Evolutionary conservation across 108 stramenopile genomes (phyloP).

Genomic region (Skeletonema costatum): DNA sequence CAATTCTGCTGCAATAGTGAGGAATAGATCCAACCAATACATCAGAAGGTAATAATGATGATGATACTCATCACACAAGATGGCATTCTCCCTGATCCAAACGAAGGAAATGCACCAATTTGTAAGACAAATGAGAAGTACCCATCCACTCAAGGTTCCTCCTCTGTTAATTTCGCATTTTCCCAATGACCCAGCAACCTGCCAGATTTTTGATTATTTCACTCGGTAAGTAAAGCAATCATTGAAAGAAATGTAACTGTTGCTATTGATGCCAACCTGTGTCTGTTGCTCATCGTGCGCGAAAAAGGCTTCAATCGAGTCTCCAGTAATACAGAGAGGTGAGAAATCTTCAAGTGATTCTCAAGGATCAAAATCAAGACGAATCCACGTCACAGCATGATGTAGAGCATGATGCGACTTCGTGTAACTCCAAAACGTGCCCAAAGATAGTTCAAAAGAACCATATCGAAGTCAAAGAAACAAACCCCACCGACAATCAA

Average conservation of each 20-base stretch:
- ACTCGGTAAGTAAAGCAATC: not conserved
- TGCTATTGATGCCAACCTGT: not conserved
- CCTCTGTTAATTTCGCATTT: not conserved
- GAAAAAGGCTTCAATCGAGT: not conserved
- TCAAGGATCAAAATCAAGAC: not conserved
- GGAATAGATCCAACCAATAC: not conserved
- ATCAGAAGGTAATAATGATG: not conserved
- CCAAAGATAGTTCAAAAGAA: not conserved
- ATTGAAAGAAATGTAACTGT: not conserved
- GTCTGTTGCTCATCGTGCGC: not conserved
- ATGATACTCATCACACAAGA: not conserved
- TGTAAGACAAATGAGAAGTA: not conserved
- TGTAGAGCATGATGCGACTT: not conserved
- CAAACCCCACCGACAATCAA: not conserved
- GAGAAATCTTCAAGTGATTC: not conserved
- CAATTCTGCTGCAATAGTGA: not conserved
- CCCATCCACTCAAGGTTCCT: not conserved
- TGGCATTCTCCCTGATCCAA: not conserved
- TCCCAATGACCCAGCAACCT: not conserved
- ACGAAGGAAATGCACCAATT: not conserved
- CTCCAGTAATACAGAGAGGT: not conserved
- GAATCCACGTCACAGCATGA: too few relatives aligned
- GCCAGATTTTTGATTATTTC: not conserved
- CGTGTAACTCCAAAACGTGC: not conserved
- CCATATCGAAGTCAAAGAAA: not conserved